phyloP scores from a whole-genome alignment of 345 rosid genomes.

The Moricandia moricandioides region DNA sequence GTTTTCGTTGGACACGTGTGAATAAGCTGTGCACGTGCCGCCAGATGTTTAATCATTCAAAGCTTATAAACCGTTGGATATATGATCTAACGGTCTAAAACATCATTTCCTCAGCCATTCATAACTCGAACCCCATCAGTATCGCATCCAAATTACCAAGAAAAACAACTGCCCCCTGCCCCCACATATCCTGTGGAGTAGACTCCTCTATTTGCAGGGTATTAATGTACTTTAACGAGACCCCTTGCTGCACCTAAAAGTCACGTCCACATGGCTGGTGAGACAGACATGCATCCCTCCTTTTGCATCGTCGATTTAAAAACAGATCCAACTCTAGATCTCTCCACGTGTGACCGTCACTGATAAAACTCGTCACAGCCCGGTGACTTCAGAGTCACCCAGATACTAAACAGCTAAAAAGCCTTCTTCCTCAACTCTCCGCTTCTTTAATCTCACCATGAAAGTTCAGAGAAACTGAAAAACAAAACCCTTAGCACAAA shows the following conservation, averaged over 20 bases:
- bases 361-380: conserved; percentile 4
- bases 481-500: neutral
- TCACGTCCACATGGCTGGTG: conserved; percentile 36
- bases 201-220: too few relatives aligned
- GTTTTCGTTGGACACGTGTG: too few relatives aligned
- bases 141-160: too few relatives aligned
- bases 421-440: conserved; percentile 9
- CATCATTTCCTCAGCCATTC: too few relatives aligned
- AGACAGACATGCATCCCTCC: conserved; percentile 28
- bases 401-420: conserved; percentile 32
- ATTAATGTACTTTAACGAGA: too few relatives aligned
- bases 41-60: too few relatives aligned
- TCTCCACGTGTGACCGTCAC: conserved; percentile 15
- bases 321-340: neutral
- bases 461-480: conserved; percentile 5
- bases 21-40: too few relatives aligned
- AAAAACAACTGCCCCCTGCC: too few relatives aligned
- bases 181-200: too few relatives aligned
- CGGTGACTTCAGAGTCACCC: conserved; percentile 28
- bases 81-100: too few relatives aligned
- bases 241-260: conserved; percentile 7
- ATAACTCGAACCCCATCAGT: too few relatives aligned
- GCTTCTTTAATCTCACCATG: conserved; percentile 26
- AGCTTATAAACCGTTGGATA: too few relatives aligned
- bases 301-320: conserved; percentile 26